phyloP scores from a whole-genome alignment of 2,329 filamentous ascomycete genomes.

The Aspergillus phoenicis region DNA sequence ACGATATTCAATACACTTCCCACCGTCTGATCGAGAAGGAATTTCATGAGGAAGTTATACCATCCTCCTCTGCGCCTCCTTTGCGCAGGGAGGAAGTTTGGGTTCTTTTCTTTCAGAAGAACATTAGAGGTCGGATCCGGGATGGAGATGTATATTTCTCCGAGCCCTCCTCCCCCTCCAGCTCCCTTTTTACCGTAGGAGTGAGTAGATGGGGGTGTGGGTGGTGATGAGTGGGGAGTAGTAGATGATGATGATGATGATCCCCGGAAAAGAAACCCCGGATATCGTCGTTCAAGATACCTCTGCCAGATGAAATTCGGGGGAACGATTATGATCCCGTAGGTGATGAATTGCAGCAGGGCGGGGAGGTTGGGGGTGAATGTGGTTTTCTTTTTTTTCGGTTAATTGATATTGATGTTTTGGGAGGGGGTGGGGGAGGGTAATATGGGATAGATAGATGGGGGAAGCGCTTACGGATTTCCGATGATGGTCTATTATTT shows the following conservation, averaged over 20 bases:
- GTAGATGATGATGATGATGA: background rate
- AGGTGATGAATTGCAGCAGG: constrained; percentile 76
- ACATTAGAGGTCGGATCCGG: background rate
- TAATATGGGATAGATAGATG: constrained; percentile 19
- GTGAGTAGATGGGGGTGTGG: no score
- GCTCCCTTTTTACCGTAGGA: background rate
- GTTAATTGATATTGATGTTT: background rate
- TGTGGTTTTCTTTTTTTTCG: background rate
- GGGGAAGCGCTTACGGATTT: constrained; percentile 31
- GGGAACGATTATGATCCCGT: constrained; percentile 71
- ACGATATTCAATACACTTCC: constrained; percentile 60
- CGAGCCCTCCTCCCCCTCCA: background rate
- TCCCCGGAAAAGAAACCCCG: constrained; percentile 54
- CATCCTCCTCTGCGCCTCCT: constrained; percentile 41
- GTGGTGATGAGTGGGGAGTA: background rate
- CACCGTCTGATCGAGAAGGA: constrained; percentile 60
- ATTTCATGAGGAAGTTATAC: constrained; percentile 55
- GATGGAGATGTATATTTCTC: background rate
- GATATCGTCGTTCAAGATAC: constrained; percentile 73
- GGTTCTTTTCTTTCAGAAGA: constrained; percentile 16
- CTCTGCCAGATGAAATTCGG: constrained; percentile 88
- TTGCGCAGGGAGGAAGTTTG: no score
- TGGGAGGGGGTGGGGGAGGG: background rate
- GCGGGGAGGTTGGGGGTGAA: constrained; percentile 67
- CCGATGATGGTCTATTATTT: constrained; percentile 41